Percentiles rank a stretch among this genome's conserved stretches.
Conservation (phyloP, 331 rosid genomes). For the Quercus lobata region DNA sequence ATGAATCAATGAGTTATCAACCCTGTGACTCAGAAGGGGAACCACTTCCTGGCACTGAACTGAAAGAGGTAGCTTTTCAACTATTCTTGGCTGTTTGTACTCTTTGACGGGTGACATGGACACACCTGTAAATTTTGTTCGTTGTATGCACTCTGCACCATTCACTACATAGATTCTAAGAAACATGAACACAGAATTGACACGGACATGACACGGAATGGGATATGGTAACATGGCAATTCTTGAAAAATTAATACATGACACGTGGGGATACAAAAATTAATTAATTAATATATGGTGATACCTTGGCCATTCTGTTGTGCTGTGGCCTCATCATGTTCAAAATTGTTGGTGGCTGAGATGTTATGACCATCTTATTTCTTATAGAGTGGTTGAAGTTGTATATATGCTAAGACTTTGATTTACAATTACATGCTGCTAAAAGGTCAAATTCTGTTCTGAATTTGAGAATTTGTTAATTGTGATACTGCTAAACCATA, state of each 20-base stretch:
- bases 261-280: too few relatives aligned
- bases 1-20: slow-evolving; percentile 77
- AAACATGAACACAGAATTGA: too few relatives aligned
- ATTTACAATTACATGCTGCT: background rate
- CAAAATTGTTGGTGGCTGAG: background rate
- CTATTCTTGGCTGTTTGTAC: slow-evolving; percentile 1
- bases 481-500: background rate
- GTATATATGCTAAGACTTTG: background rate
- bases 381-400: background rate
- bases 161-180: background rate
- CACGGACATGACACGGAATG: too few relatives aligned
- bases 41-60: slow-evolving; percentile 73
- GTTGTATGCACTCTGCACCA: background rate
- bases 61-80: slow-evolving; percentile 63
- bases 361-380: background rate
- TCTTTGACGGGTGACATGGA: background rate
- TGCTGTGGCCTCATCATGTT: background rate
- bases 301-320: background rate
- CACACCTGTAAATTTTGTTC: background rate
- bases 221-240: too few relatives aligned
- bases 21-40: slow-evolving; percentile 89
- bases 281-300: background rate
- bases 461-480: background rate
- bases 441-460: background rate
- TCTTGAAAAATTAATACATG: too few relatives aligned